Evolutionary conservation across 768 basidiomycete species (phyloP), one percentile per base, ranked within the genome.

Genomic region (Leccinum variicolor): DNA sequence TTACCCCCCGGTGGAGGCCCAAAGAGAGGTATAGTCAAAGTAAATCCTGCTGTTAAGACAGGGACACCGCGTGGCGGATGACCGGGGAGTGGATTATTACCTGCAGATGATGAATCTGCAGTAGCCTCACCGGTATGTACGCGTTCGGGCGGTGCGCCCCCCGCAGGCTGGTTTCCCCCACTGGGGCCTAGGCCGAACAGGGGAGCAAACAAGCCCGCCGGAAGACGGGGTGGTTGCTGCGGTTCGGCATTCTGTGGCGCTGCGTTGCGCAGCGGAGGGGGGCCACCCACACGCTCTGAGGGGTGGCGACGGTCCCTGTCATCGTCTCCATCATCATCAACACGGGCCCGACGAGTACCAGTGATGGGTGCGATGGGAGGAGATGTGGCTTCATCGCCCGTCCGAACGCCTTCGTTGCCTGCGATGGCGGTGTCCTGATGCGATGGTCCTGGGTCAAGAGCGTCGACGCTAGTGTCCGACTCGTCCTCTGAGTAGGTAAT

Each of bases 251-350:
- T 64, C 50, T 67, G 69, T 53, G 64, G 68, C 60, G 57, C 62
- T 49, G 65, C 46, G 25, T 65, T 58, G 25, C 50, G 64, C 34
- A 9, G 63, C 21, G 64, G 64, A 43, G 67, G 52, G 50, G 63
- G 68, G 47, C 66, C 73, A 74, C 73, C 54, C 53, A 75, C 70
- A 51, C 86, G 82, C 67, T 87, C 80, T 21, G 84, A 84, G 17
- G 87, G 85, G 64, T 87, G 85, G 55, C 86, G 78, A 55, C 81
- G 77, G 64, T 87, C 83, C 39, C 85, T 73, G 13, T 83, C 84
- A 7, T 79, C 77, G 60, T 88, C 85, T 6, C 77, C 77, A 55
- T 87, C 85, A 54, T 84, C 81, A 2, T 87, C 84, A 3, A 86
- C 83, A 45, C 85, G 73, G 17, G 80, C 75, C 23, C 85, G 84